These are phyloP conservation scores for Dothistroma pini DNA, from an alignment of 2,329 filamentous ascomycete genomes.

Conservation along the genomic window DNA sequence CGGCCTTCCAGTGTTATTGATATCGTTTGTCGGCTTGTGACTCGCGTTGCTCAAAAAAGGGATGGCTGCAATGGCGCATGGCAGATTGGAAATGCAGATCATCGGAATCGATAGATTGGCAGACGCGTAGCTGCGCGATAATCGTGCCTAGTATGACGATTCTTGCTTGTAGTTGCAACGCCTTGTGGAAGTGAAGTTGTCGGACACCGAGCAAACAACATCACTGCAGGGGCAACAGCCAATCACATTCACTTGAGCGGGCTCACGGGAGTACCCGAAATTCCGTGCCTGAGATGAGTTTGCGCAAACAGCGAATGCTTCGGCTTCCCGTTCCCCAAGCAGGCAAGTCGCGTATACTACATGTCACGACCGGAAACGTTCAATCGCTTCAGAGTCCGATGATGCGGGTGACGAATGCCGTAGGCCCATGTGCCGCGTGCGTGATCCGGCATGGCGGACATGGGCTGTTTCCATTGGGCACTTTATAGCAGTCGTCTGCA, in stretches of 20 bases:
- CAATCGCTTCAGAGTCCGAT: background rate
- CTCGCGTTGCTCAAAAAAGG: too few species aligned
- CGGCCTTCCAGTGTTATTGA: too few species aligned
- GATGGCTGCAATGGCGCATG: too few species aligned
- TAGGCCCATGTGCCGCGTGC: too few species aligned
- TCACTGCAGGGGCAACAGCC: background rate
- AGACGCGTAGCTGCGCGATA: background rate
- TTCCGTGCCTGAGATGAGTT: background rate
- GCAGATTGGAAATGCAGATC: too few species aligned
- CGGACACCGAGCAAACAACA: background rate
- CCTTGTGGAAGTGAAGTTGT: background rate
- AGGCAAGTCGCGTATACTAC: background rate
- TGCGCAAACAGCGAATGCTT: background rate
- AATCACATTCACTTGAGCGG: background rate
- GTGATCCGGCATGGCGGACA: too few species aligned
- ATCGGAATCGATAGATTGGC: too few species aligned
- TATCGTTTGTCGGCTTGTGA: too few species aligned
- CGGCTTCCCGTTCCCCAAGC: background rate
- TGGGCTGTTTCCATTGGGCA: background rate
- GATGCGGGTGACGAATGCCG: background rate
- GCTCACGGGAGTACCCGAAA: background rate
- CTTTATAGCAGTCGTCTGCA: too few species aligned
- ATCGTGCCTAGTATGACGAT: background rate
- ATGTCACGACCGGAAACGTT: background rate
- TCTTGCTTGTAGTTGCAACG: background rate